Evolutionary conservation across 768 basidiomycete genomes (phyloP), one percentile per base, ranked within the genome.

Genomic region (Lactarius vividus): DNA sequence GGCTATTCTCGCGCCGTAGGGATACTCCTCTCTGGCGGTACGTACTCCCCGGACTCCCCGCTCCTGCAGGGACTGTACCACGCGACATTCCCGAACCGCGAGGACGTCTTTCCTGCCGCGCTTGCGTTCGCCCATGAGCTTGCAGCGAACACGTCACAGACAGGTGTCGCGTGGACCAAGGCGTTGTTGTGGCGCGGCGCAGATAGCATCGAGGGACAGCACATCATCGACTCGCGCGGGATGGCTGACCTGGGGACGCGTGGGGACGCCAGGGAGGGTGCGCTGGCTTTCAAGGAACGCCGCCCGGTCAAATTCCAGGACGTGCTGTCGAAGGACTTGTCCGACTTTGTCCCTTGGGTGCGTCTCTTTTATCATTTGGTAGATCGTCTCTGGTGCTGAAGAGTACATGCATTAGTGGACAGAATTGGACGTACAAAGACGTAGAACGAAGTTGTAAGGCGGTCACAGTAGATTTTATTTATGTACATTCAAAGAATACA

Each of bases 291-390:
- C 74, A 81, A 73, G 64, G 80, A 85, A 68, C 78, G 76, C 65
- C 75, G 85, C 15, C 55, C 71, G 7, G 80, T 81, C 2, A 79
- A 76, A 52, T 84, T 85, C 64, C 71, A 71, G 13, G 83, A 82
- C 56, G 80, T 75, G 3, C 64, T 85, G 61, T 78, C 79, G 1
- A 77, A 77, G 46, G 77, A 78, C 59, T 31, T 73, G 61, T 67
- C 73, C n/a, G 75, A 78, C 4, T 83, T 81, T 80, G 80, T 78
- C 64, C 82, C 85, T 49, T 86, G 84, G 84, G 85, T 85, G 61
- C 69, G 82, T 70, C 37, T 26, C 15, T 57, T 15, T 11, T 16
- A 26, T 4, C n/a, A n/a, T n/a, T n/a, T 16, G 16, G 10, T 57
- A n/a, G 5, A 35, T 53, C 13, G 4, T 52, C 0, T 10, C 33